These are phyloP conservation scores for Endoconidiophora laricicola DNA, from an alignment of 2,329 filamentous ascomycete genomes.

Conservation along the genomic window DNA sequence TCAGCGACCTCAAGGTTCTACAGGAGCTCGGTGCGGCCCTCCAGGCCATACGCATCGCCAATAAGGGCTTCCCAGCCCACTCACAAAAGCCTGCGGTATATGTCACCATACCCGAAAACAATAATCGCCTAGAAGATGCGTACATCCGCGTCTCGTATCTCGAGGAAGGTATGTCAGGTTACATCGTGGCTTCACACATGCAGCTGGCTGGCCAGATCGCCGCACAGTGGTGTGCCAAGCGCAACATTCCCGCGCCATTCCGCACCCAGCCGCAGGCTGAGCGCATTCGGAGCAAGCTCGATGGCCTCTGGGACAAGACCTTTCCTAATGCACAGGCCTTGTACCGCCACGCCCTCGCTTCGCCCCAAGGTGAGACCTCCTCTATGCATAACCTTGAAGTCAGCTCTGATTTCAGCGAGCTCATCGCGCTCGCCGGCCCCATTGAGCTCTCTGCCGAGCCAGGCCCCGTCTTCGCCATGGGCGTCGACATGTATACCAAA, in stretches of 20 bases:
- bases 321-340: no score
- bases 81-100: background rate
- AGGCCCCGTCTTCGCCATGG: constrained; percentile 39
- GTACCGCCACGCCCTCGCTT: no score
- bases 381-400: constrained; percentile 5
- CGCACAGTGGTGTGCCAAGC: constrained; percentile 41
- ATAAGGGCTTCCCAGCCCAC: background rate
- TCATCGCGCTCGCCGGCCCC: constrained; percentile 28
- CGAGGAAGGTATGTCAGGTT: constrained; percentile 18
- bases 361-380: constrained; percentile 12
- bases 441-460: constrained; percentile 36
- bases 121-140: constrained; percentile 29
- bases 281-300: constrained; percentile 18
- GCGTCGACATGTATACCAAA: constrained; percentile 43
- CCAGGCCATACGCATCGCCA: constrained; percentile 24
- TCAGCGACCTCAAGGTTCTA: constrained; percentile 30
- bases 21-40: constrained; percentile 31
- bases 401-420: constrained; percentile 17
- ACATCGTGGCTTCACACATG: constrained; percentile 31
- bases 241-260: constrained; percentile 43
- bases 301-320: constrained; percentile 21
- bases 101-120: background rate
- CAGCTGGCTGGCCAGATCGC: constrained; percentile 44
- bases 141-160: constrained; percentile 25
- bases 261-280: constrained; percentile 27